These are phyloP conservation scores for Aspergillus avenaceus DNA, from an alignment of 495 filamentous ascomycete genomes.

Conservation along the genomic window DNA sequence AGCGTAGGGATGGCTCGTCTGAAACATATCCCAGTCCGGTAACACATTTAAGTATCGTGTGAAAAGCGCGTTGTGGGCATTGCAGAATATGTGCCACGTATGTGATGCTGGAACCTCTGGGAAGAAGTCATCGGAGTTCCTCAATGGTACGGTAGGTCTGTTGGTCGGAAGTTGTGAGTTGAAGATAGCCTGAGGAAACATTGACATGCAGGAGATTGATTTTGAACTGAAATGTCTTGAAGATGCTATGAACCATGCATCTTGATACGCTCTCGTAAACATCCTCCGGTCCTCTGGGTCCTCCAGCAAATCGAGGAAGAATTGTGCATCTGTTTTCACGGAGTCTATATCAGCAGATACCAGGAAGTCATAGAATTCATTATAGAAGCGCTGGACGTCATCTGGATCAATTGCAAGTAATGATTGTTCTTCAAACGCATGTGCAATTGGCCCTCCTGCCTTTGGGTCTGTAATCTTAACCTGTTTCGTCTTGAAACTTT, in stretches of 20 bases:
- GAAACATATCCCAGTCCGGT: slow-evolving; percentile 99
- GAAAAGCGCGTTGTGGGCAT: slow-evolving; percentile 85
- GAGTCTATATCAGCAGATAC: slow-evolving; percentile 64
- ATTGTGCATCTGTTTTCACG: slow-evolving; percentile 90
- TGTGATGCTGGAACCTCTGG: slow-evolving; percentile 73
- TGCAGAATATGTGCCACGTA: slow-evolving; percentile 91
- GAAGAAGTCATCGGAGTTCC: slow-evolving; percentile 95
- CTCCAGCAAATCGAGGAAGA: slow-evolving; percentile 71
- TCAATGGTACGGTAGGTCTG: slow-evolving; percentile 63
- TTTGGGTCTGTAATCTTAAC: slow-evolving; percentile 55
- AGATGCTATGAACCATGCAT: slow-evolving; percentile 77
- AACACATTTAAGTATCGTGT: slow-evolving; percentile 69
- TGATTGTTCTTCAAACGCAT: slow-evolving; percentile 14
- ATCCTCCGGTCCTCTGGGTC: slow-evolving; percentile 61
- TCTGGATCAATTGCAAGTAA: slow-evolving; percentile 64
- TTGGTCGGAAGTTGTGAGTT: slow-evolving; percentile 73
- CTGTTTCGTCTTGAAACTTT: slow-evolving; percentile 71
- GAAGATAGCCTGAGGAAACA: slow-evolving; percentile 78
- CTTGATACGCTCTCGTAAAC: slow-evolving; percentile 71
- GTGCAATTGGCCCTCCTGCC: slow-evolving; percentile 54
- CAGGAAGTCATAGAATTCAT: slow-evolving; percentile 89
- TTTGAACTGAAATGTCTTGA: slow-evolving; percentile 72
- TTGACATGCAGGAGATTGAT: slow-evolving; percentile 90
- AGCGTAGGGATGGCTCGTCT: slow-evolving; percentile 74
- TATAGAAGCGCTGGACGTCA: slow-evolving; percentile 72